Evolutionary conservation across 768 basidiomycete genomes (phyloP).

Genomic region (Trametes maxima): DNA sequence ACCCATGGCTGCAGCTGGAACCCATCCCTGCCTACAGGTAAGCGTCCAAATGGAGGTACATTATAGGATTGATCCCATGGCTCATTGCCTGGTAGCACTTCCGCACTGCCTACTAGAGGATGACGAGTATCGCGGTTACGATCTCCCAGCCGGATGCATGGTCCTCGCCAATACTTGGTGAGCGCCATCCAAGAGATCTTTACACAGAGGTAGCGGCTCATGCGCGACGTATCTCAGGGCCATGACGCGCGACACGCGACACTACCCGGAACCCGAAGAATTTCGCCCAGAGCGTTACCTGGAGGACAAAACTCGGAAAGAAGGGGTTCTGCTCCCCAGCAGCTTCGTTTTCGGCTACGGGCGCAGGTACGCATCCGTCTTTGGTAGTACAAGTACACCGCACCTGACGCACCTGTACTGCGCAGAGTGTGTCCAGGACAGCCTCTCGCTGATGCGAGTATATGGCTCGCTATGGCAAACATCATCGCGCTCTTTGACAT

Average conservation of each 20-base stretch:
- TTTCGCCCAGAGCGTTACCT: slow-evolving; percentile 51
- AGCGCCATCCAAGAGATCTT: background rate
- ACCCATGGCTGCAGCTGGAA: background rate
- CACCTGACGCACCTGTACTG: no score
- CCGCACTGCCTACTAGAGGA: slow-evolving; percentile 26
- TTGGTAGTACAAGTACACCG: background rate
- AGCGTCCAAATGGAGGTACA: no score
- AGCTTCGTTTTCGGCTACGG: slow-evolving; percentile 24
- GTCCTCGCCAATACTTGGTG: slow-evolving; percentile 29
- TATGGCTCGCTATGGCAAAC: slow-evolving; percentile 49
- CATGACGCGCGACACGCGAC: slow-evolving; percentile 25
- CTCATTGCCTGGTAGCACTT: slow-evolving; percentile 17
- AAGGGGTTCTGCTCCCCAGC: slow-evolving; percentile 13
- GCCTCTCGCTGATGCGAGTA: slow-evolving; percentile 49
- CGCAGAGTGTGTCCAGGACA: slow-evolving; percentile 58
- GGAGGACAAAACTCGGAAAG: slow-evolving; percentile 26
- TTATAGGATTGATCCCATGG: no score
- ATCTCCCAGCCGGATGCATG: slow-evolving; percentile 30
- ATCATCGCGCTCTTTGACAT: slow-evolving; percentile 45
- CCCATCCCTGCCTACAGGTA: slow-evolving; percentile 9
- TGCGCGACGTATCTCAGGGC: slow-evolving; percentile 20
- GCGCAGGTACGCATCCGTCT: slow-evolving; percentile 10
- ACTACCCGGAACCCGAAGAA: slow-evolving; percentile 45
- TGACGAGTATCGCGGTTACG: slow-evolving; percentile 31
- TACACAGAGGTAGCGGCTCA: background rate